Base-by-base conservation (phyloP, 768 basidiomycete species). In the Chalciporus piperatus region DNA sequence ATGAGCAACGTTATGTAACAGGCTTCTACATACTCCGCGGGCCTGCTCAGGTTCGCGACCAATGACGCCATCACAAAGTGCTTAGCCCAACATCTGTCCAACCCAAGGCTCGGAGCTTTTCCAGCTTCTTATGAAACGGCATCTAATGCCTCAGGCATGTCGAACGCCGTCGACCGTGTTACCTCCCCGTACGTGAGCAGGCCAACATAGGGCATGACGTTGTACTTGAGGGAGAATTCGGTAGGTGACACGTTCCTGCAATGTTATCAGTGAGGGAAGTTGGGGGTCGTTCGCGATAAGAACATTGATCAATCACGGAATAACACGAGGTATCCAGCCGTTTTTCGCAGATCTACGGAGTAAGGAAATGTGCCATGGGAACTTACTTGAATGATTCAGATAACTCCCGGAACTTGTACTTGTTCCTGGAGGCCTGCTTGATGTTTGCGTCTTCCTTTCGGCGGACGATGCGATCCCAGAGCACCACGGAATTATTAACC, bases 391-490 rank as follows among this genome's bases (percentile, higher is more conserved):
- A 95, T 3, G 82, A 76, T 35, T 77, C 71, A 20, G 83, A 84
- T 38, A 87, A 67, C 50, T 93, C 92, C 30, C 84, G 82, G 73
- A 94, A 85, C 56, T 78, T 77, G 68, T 95, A 96, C 67, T 94
- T 94, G 70, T 91, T 91, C 70, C 84, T 50, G 77, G 84, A 46
- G 0, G 64, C 45, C 47, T 60, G 33, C 70, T 68, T 52, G 45
- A 96, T 70, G 40, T 78, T 67, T 0, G 89, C 89, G 54, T 92
- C 84, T 59, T 84, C 81, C 58, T 85, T 85, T 51, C 86, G 77
- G n/a, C 85, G 82, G 39, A 96, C 78, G 64, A 96, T 95, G 35
- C 88, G 83, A 70, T 96, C 93, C 93, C 93, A 96, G 14, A 95
- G 77, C 33, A 95, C 91, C 5, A 94, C 87, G 17, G 85, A 78